phyloP scores from a whole-genome alignment of 805 yeast genomes.

The Cyberlindnera meyerae region DNA sequence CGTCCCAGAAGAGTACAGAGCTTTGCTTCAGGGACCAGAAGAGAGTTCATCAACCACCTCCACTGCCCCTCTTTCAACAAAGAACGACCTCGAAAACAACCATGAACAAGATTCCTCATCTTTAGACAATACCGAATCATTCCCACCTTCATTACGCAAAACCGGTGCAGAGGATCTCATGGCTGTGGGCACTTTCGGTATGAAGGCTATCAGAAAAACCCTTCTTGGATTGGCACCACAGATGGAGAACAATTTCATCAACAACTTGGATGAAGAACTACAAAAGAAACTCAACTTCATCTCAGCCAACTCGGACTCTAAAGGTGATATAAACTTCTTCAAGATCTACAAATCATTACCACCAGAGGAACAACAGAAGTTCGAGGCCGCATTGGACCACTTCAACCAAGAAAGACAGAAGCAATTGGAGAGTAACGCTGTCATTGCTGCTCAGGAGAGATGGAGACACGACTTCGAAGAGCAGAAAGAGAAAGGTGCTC shows the following conservation, averaged over 20 bases:
- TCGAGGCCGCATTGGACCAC: conserved; percentile 62
- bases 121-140: conserved; percentile 11
- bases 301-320: conserved; percentile 23
- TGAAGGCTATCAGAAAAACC: conserved; percentile 74
- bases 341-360: conserved; percentile 54
- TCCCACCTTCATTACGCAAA: conserved; percentile 46
- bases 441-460: conserved; percentile 80
- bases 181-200: conserved; percentile 72
- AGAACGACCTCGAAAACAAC: too few relatives aligned
- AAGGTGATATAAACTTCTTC: conserved; percentile 51
- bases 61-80: too few relatives aligned
- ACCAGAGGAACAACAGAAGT: conserved; percentile 44
- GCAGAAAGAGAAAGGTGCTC: conserved; percentile 51
- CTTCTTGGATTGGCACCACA: conserved; percentile 45
- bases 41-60: not conserved
- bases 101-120: too few relatives aligned
- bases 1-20: conserved; percentile 33
- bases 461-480: conserved; percentile 84
- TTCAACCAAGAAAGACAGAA: conserved; percentile 75
- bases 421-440: conserved; percentile 68
- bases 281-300: conserved; percentile 30
- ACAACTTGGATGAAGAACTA: conserved; percentile 30
- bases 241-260: conserved; percentile 25
- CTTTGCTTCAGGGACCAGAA: conserved; percentile 17
- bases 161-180: conserved; percentile 42